These are phyloP conservation scores for Schizochytrium sp. DNA, from an alignment of 108 stramenopile genomes.

Conservation along the genomic window DNA sequence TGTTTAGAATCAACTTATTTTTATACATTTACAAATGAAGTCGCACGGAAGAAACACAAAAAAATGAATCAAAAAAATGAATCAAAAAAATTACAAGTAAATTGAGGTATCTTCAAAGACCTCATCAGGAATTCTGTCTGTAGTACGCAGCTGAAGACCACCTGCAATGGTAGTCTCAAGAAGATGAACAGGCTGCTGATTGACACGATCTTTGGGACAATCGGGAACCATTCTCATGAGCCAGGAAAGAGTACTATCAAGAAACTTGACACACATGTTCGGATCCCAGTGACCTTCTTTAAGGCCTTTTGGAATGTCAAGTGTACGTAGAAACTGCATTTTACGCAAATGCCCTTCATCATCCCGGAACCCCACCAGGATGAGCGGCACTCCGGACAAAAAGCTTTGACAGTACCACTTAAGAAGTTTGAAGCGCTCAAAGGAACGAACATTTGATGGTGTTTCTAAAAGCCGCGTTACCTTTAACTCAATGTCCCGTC, in stretches of 20 bases:
- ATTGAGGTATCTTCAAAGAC: slow-evolving; percentile 14
- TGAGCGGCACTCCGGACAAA: neutral
- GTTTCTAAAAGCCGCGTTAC: neutral
- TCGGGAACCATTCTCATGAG: slow-evolving; percentile 4
- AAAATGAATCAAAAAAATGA: neutral
- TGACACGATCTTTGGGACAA: neutral
- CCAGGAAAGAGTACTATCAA: slow-evolving; percentile 18
- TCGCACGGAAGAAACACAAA: neutral
- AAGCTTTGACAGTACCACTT: slow-evolving; percentile 49
- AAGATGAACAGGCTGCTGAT: neutral
- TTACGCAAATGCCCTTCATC: slow-evolving; percentile 1
- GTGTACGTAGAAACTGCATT: slow-evolving; percentile 23
- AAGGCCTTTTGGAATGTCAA: slow-evolving; percentile 14
- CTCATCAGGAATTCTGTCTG: neutral
- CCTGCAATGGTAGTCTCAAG: neutral
- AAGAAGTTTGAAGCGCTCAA: slow-evolving; percentile 62
- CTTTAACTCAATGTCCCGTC: slow-evolving; percentile 33
- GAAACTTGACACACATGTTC: neutral
- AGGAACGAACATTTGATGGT: neutral
- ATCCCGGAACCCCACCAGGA: slow-evolving; percentile 57
- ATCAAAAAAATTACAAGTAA: neutral
- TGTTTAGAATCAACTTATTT: too few relatives aligned
- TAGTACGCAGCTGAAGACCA: neutral
- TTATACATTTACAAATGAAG: neutral
- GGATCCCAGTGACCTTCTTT: slow-evolving; percentile 14